Conservation (phyloP, 768 basidiomycete genomes). For the Xerocomus spinulosus region DNA sequence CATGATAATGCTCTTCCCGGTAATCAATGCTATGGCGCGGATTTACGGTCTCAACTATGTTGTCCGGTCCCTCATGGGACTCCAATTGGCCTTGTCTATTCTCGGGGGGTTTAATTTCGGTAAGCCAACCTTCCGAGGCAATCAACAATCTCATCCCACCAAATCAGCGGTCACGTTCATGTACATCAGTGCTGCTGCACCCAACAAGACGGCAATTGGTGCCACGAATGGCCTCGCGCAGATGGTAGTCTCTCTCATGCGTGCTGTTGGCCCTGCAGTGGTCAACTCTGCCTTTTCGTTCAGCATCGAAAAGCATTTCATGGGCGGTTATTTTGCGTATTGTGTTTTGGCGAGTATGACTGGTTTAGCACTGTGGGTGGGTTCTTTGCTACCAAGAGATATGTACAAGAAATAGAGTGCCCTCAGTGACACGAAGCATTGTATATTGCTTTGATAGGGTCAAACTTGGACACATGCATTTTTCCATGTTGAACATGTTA, state of each 20-base stretch:
- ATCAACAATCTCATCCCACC: neutral
- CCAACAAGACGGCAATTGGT: constrained; percentile 64
- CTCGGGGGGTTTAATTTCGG: constrained; percentile 51
- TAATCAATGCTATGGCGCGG: constrained; percentile 37
- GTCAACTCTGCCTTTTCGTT: constrained; percentile 28
- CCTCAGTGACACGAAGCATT: no score
- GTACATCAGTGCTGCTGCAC: constrained; percentile 59
- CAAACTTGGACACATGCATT: no score
- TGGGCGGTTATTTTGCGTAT: constrained; percentile 59
- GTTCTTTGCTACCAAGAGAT: constrained; percentile 32
- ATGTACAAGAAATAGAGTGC: constrained; percentile 7
- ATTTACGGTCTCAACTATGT: constrained; percentile 34
- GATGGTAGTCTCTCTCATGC: constrained; percentile 26
- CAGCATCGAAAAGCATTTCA: constrained; percentile 32
- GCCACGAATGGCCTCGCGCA: constrained; percentile 60
- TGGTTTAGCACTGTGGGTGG: constrained; percentile 27
- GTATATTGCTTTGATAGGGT: no score
- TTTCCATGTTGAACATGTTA: no score
- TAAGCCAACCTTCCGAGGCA: constrained; percentile 26
- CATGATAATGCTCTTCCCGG: constrained; percentile 40
- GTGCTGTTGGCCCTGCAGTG: constrained; percentile 24
- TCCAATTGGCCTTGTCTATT: constrained; percentile 46
- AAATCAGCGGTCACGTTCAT: constrained; percentile 61
- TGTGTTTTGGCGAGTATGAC: constrained; percentile 30
- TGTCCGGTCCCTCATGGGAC: constrained; percentile 48